A percentile compares a stretch with the other conserved stretches of the same genome.
These are phyloP conservation scores for Paralagenidium karlingii DNA, from an alignment of 352 stramenopile species.

Conservation along the genomic window DNA sequence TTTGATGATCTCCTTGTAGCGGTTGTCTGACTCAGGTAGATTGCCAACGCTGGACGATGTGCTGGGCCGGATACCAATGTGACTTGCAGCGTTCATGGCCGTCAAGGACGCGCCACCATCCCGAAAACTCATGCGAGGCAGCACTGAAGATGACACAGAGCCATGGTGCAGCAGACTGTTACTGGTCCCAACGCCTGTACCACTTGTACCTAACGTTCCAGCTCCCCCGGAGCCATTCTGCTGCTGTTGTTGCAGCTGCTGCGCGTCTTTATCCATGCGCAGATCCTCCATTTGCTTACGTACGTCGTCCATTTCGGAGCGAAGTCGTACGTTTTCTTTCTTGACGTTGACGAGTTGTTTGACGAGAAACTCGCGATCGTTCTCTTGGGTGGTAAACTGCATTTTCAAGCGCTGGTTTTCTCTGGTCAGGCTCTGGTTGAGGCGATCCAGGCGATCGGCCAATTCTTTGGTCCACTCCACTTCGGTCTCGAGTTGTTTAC, in stretches of 20 bases:
- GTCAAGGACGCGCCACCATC: no score
- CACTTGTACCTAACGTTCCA: slow-evolving; percentile 1
- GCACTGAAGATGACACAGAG: slow-evolving; percentile 4
- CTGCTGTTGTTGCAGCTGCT: slow-evolving; percentile 10
- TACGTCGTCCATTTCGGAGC: slow-evolving; percentile 37
- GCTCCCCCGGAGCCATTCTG: slow-evolving; percentile 1
- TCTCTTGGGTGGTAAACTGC: slow-evolving; percentile 87
- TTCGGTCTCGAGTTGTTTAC: slow-evolving; percentile 80
- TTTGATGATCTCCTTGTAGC: slow-evolving; percentile 91
- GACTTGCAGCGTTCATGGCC: neutral
- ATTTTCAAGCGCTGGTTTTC: slow-evolving; percentile 85
- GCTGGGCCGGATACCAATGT: neutral
- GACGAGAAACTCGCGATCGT: slow-evolving; percentile 90
- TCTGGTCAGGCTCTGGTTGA: slow-evolving; percentile 82
- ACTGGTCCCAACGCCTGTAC: slow-evolving; percentile 12
- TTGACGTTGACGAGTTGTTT: slow-evolving; percentile 86
- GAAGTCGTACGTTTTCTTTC: slow-evolving; percentile 82
- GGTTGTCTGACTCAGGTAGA: slow-evolving; percentile 35
- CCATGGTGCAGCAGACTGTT: slow-evolving; percentile 5
- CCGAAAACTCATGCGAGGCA: slow-evolving; percentile 20
- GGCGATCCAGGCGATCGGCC: slow-evolving; percentile 75
- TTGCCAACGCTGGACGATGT: neutral
- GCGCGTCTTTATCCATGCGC: slow-evolving; percentile 18
- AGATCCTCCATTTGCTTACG: slow-evolving; percentile 40
- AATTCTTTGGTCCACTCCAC: slow-evolving; percentile 86